Percentiles rank a stretch among this genome's conserved stretches.
These are phyloP conservation scores for Cladosporium sphaerospermum DNA, from an alignment of 2,329 filamentous ascomycete genomes.

Conservation along the genomic window DNA sequence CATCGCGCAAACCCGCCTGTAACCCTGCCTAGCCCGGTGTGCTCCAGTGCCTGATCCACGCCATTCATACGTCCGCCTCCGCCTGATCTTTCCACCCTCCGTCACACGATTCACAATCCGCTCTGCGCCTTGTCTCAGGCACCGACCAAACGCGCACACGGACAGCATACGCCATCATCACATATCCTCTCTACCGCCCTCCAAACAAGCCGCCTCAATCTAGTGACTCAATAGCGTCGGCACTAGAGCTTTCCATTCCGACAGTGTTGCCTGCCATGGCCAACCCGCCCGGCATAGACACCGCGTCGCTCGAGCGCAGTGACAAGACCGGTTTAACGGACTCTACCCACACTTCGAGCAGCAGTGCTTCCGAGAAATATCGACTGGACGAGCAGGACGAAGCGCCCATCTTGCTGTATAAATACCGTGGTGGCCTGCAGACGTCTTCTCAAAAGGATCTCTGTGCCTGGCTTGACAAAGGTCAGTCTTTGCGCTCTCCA, in stretches of 20 bases:
- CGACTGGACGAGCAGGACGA: conserved; percentile 39
- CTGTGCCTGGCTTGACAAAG: conserved; percentile 33
- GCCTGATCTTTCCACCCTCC: conserved; percentile 7
- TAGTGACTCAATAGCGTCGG: conserved; percentile 10
- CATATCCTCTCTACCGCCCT: conserved; percentile 5
- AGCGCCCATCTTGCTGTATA: conserved; percentile 41
- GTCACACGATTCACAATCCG: neutral
- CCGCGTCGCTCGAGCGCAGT: conserved; percentile 13
- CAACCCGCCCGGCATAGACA: conserved; percentile 13
- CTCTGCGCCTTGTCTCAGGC: conserved; percentile 5
- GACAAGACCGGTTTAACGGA: conserved; percentile 37
- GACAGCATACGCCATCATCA: conserved; percentile 2
- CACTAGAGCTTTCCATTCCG: neutral
- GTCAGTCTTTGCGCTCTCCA: conserved; percentile 19
- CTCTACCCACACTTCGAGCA: conserved; percentile 37
- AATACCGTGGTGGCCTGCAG: conserved; percentile 39
- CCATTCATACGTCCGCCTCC: neutral
- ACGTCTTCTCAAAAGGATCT: conserved; percentile 41
- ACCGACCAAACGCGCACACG: conserved; percentile 2
- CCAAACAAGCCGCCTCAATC: conserved; percentile 1
- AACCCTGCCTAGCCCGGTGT: neutral
- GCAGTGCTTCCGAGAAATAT: conserved; percentile 35
- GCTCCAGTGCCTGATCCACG: neutral
- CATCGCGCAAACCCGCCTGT: neutral
- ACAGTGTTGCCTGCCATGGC: conserved; percentile 17